Evolutionary conservation across 2,329 filamentous ascomycete species (phyloP).

Genomic region (Phaeophleospora eucalypticola): DNA sequence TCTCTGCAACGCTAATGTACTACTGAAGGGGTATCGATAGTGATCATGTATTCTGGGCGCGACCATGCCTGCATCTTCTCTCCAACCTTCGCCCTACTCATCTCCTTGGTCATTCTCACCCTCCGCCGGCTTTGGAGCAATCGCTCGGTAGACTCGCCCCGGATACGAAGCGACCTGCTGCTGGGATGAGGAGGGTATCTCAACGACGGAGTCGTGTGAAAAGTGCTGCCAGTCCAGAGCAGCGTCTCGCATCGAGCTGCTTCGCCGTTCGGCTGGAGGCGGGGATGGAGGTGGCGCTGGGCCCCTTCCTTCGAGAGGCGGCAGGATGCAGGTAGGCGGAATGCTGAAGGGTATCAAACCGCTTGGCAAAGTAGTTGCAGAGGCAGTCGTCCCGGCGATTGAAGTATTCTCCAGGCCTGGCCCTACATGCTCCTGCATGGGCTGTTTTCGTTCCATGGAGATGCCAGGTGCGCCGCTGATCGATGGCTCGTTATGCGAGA

Average conservation of each 20-base stretch:
- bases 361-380: not conserved
- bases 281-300: too few species aligned
- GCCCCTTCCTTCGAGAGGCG: slow-evolving; percentile 9
- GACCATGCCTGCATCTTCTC: too few species aligned
- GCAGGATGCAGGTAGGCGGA: slow-evolving; percentile 9
- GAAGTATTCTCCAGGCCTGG: not conserved
- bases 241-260: slow-evolving; percentile 1
- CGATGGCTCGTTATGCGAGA: too few species aligned
- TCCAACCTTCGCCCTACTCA: too few species aligned
- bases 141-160: not conserved
- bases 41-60: too few species aligned
- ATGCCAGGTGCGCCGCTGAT: too few species aligned
- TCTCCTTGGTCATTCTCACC: too few species aligned
- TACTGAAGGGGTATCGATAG: too few species aligned
- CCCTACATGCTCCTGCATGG: not conserved
- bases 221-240: not conserved
- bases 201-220: not conserved
- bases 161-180: not conserved
- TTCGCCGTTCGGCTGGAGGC: not conserved
- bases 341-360: slow-evolving; percentile 4
- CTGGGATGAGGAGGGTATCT: too few species aligned
- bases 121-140: not conserved
- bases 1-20: too few species aligned
- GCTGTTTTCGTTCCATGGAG: not conserved
- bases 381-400: not conserved